phyloP scores from a whole-genome alignment of 73 alveolate genomes.

The Paramecium bursaria region DNA sequence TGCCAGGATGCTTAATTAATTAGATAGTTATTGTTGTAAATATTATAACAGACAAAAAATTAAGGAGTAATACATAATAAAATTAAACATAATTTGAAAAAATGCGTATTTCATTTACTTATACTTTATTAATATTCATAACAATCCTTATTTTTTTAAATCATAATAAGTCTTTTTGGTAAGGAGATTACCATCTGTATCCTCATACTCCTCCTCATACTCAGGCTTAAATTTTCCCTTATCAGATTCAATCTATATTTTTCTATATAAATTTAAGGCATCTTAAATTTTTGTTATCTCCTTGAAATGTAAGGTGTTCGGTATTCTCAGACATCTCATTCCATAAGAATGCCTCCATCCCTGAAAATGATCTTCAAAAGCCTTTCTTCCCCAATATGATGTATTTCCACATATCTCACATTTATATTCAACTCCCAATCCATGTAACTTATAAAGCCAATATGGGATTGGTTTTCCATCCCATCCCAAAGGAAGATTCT shows the following conservation, averaged over 20 bases:
- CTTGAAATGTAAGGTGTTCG: slow-evolving; percentile 99
- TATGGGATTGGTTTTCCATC: slow-evolving; percentile 99
- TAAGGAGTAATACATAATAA: no score
- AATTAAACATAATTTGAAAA: no score
- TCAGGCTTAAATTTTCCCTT: slow-evolving; percentile 96
- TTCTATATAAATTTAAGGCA: slow-evolving; percentile 97
- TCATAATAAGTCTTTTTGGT: slow-evolving; percentile 77
- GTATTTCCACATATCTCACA: slow-evolving; percentile 99
- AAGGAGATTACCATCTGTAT: slow-evolving; percentile 92
- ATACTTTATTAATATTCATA: neutral
- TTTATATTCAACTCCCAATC: slow-evolving; percentile 97
- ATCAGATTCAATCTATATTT: slow-evolving; percentile 93
- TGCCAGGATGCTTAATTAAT: no score
- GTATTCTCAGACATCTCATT: slow-evolving; percentile 98
- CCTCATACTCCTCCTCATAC: slow-evolving; percentile 96
- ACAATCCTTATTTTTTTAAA: slow-evolving; percentile 49
- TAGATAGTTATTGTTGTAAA: no score
- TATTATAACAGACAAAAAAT: no score
- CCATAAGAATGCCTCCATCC: slow-evolving; percentile 63
- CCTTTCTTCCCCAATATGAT: slow-evolving; percentile 98
- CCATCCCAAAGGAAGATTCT: slow-evolving; percentile 99
- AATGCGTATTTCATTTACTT: no score
- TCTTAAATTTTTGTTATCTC: slow-evolving; percentile 97
- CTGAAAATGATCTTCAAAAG: slow-evolving; percentile 74
- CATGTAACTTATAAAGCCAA: slow-evolving; percentile 99